These are phyloP conservation scores for Paraleonurus japonicus DNA, from an alignment of 257 asterid genomes.

Conservation along the genomic window DNA sequence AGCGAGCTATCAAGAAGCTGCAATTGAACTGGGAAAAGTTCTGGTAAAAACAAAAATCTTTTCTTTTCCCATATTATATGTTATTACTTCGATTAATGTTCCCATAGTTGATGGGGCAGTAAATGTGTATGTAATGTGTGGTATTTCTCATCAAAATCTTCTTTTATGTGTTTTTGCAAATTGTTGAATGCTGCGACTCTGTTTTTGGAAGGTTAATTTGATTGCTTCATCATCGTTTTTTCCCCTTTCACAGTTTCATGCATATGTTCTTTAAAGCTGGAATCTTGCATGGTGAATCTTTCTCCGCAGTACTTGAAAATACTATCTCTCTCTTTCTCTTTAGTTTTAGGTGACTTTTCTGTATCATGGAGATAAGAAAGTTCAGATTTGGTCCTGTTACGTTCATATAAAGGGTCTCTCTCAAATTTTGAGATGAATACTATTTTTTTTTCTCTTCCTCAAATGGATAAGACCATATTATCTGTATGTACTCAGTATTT, in stretches of 20 bases:
- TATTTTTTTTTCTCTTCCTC: slow-evolving; percentile 34
- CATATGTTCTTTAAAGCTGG: slow-evolving; percentile 3
- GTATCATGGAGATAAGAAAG: slow-evolving; percentile 28
- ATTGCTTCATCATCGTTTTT: not conserved
- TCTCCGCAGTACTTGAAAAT: no score
- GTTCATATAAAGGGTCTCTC: slow-evolving; percentile 43
- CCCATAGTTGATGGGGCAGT: no score
- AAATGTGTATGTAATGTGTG: not conserved
- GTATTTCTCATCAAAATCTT: slow-evolving; percentile 10
- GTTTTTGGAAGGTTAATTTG: not conserved
- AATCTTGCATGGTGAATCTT: slow-evolving; percentile 27
- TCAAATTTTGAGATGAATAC: slow-evolving; percentile 22
- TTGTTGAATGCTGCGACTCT: not conserved
- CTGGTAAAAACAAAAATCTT: slow-evolving; percentile 43
- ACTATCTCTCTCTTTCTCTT: not conserved
- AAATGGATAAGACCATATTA: slow-evolving; percentile 37
- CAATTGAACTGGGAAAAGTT: slow-evolving; percentile 74
- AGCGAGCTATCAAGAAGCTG: slow-evolving; percentile 84
- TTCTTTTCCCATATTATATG: not conserved
- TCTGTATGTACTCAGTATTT: slow-evolving; percentile 16
- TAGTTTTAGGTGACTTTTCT: no score
- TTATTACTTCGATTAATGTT: no score
- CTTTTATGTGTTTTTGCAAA: not conserved
- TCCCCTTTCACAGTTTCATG: slow-evolving; percentile 21
- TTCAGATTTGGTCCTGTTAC: slow-evolving; percentile 39